Percentiles rank a stretch among this genome's conserved stretches.
Evolutionary conservation across 164 flowering plant species (phyloP).

Genomic region (Vitis amurensis): DNA sequence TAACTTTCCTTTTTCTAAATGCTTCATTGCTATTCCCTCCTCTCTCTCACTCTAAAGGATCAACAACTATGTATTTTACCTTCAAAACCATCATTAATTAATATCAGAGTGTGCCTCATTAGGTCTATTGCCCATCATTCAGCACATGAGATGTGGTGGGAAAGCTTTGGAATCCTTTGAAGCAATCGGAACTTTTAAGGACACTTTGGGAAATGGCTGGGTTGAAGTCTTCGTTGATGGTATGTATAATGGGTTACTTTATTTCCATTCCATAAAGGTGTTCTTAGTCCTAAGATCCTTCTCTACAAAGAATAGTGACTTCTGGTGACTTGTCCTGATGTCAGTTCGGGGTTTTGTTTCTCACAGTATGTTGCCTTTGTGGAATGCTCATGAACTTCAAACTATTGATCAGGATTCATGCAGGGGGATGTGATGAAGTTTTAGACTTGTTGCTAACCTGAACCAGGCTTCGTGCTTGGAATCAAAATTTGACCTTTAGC

Average conservation of each 20-base stretch:
- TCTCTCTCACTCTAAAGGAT: neutral
- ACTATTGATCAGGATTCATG: neutral
- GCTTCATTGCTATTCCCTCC: neutral
- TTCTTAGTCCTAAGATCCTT: neutral
- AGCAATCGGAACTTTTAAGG: constrained; percentile 29
- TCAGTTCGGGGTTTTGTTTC: neutral
- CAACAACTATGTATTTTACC: neutral
- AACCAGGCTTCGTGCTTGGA: neutral
- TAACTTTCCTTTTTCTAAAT: neutral
- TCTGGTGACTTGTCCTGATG: neutral
- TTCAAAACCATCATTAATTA: constrained; percentile 6
- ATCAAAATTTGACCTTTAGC: neutral
- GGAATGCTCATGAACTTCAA: neutral
- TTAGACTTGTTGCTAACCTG: neutral
- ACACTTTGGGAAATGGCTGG: constrained; percentile 30
- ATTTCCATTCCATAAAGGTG: neutral
- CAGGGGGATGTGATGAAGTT: neutral
- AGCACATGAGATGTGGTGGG: constrained; percentile 49
- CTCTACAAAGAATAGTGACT: neutral
- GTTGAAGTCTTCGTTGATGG: constrained; percentile 71
- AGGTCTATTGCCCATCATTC: constrained; percentile 86
- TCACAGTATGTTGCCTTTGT: neutral
- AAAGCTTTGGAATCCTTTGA: constrained; percentile 49
- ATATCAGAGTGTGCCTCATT: constrained; percentile 6
- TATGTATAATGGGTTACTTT: constrained; percentile 26